Percentiles rank a stretch among this genome's conserved stretches.
phyloP scores from a whole-genome alignment of 179 eudicot species.

The Nepenthes alata region DNA sequence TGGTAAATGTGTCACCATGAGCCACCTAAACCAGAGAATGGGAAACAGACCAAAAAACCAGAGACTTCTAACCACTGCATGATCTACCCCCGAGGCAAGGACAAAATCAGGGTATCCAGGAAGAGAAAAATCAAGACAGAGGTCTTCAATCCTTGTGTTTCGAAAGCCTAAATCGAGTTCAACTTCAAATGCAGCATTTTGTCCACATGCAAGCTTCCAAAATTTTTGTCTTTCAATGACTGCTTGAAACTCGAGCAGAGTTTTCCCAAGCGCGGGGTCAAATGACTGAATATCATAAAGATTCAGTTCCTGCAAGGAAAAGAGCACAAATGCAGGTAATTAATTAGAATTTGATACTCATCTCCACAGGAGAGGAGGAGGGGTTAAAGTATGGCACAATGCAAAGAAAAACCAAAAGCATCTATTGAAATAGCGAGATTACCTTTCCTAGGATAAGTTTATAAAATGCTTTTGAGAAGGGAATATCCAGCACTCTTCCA shows the following conservation, averaged over 20 bases:
- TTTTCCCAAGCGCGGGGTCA: constrained; percentile 72
- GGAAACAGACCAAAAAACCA: constrained; percentile 4
- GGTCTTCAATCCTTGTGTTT: constrained; percentile 57
- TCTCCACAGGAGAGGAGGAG: not conserved
- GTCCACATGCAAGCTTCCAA: constrained; percentile 24
- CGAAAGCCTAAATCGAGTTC: constrained; percentile 30
- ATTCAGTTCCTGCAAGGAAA: constrained; percentile 53
- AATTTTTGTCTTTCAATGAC: constrained; percentile 42
- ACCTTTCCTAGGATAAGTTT: constrained; percentile 90
- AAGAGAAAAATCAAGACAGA: constrained; percentile 75
- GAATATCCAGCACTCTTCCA: constrained; percentile 89
- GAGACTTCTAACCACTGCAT: constrained; percentile 39
- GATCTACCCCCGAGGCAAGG: constrained; percentile 33
- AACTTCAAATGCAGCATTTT: constrained; percentile 7
- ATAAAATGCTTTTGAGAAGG: constrained; percentile 80
- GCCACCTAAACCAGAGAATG: not conserved
- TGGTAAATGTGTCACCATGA: not conserved
- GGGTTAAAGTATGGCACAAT: not conserved
- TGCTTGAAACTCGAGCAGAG: constrained; percentile 75
- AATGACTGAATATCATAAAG: constrained; percentile 76
- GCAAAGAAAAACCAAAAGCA: not conserved
- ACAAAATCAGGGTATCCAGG: constrained; percentile 87
- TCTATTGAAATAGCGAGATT: constrained; percentile 4
- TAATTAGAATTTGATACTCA: not conserved
- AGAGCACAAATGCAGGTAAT: not conserved